These are phyloP conservation scores for Verticillium tricorpus DNA, from an alignment of 2,329 filamentous ascomycete species.

Conservation along the genomic window DNA sequence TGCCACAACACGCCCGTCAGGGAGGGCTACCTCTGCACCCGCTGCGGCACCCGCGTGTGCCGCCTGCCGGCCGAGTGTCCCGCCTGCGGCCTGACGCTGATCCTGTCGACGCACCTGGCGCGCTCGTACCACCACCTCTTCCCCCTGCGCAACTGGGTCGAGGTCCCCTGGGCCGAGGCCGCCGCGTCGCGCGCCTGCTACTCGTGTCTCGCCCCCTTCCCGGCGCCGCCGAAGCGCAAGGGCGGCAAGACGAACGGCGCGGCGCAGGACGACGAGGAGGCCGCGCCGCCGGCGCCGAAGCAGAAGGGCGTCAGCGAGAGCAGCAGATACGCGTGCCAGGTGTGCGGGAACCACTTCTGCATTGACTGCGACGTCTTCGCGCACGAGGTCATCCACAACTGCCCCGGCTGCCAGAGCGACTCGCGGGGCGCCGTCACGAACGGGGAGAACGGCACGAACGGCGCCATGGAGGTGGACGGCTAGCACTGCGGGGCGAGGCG, in stretches of 20 bases:
- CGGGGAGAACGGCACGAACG: slow-evolving; percentile 26
- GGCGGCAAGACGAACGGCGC: slow-evolving; percentile 12
- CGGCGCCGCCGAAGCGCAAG: slow-evolving; percentile 32
- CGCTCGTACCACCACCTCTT: slow-evolving; percentile 93
- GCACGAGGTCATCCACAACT: slow-evolving; percentile 93
- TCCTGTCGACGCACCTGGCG: slow-evolving; percentile 88
- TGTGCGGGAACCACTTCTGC: slow-evolving; percentile 90
- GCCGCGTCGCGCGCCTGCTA: slow-evolving; percentile 62
- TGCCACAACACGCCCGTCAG: slow-evolving; percentile 80
- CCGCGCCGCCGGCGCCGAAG: slow-evolving; percentile 14
- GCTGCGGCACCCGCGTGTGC: slow-evolving; percentile 87
- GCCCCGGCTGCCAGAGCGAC: slow-evolving; percentile 75
- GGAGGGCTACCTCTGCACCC: slow-evolving; percentile 86
- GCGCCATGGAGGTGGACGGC: slow-evolving; percentile 40
- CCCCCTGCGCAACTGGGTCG: slow-evolving; percentile 83
- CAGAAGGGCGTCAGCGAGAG: slow-evolving; percentile 74
- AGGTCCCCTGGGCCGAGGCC: slow-evolving; percentile 79
- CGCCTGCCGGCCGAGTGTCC: slow-evolving; percentile 86
- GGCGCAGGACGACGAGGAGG: slow-evolving; percentile 9
- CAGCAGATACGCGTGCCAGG: slow-evolving; percentile 80
- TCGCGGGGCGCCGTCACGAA: slow-evolving; percentile 28
- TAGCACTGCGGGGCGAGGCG: too few species aligned
- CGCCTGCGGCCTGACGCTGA: slow-evolving; percentile 83
- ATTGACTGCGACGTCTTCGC: slow-evolving; percentile 97
- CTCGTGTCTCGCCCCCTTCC: slow-evolving; percentile 73